Evolutionary conservation across 345 rosid genomes (phyloP).

Genomic region (Trapa incisa): DNA sequence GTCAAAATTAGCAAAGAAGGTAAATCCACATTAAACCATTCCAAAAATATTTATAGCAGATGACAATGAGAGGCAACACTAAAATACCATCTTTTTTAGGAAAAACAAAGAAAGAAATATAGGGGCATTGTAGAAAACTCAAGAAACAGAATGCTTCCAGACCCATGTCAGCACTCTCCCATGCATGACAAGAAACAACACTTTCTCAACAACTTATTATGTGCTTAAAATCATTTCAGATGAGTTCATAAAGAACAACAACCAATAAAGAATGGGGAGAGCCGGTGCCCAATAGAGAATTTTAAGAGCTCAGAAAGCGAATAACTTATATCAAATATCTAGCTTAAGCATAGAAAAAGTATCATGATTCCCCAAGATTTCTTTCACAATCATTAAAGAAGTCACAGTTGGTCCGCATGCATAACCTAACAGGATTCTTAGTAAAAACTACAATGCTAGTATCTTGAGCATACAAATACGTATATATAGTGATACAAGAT

Average conservation of each 20-base stretch:
- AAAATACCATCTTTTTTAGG: too few species aligned
- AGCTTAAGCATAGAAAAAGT: too few species aligned
- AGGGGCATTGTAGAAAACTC: not conserved
- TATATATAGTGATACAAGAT: not conserved
- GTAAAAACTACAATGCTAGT: not conserved
- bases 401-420: not conserved
- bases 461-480: not conserved
- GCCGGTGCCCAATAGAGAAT: not conserved
- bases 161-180: not conserved
- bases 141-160: not conserved
- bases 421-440: not conserved
- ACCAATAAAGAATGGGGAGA: not conserved
- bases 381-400: not conserved
- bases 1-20: not conserved
- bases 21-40: too few species aligned
- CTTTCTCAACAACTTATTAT: not conserved
- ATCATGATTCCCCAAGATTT: not conserved
- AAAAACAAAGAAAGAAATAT: too few species aligned
- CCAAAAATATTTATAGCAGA: too few species aligned
- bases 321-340: too few species aligned
- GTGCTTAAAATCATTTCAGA: not conserved
- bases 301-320: not conserved
- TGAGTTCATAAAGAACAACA: not conserved
- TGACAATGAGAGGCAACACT: too few species aligned
- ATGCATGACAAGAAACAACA: not conserved